Base-by-base conservation (phyloP, 768 basidiomycete species). In the Termitomyces sp. region DNA sequence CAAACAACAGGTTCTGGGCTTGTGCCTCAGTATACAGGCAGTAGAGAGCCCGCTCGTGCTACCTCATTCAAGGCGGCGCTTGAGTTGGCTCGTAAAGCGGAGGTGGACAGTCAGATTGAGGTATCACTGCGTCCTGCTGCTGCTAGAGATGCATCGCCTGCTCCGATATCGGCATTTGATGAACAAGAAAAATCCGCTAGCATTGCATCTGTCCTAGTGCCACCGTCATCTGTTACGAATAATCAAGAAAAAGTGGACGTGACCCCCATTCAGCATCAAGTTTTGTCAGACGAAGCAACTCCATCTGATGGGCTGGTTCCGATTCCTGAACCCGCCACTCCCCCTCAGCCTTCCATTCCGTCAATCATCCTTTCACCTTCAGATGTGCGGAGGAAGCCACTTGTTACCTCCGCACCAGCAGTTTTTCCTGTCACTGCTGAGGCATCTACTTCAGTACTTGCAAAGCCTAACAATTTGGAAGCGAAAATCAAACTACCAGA, bases 1-100 rank as follows among this genome's bases (percentile, higher is more conserved):
- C 55, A 56, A 17, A 32, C 19, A 14, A 56, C 55, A 14, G 55
- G 55, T 17, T 56, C 55, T 30, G 34, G 21, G 2, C 30, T 52
- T 24, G 24, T 51, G 35, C 58, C 49, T n/a, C 67, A 63, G 40
- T 55, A 56, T 30, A 55, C 57, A 21, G 56, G 41, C 24, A 51
- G 58, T 38, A 66, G 60, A 32, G 62, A 54, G 45, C 47, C 57
- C 42, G 53, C 34, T 45, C 62, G 73, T 22, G 71, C 66, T 3
- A 74, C 72, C 9, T 68, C 69, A 1, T 77, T 77, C 58, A 65
- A 68, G 26, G 67, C 70, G 42, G 75, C 75, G n/a, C 62, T 77
- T 54, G 75, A 74, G 54, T 63, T 70, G 22, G 76, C 77, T 11
- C 64, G 70, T 26, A 74, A 71, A 64, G 70, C 67, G 15, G 76